These are phyloP conservation scores for Phytophthora syringae DNA, from an alignment of 352 stramenopile genomes.

Conservation along the genomic window DNA sequence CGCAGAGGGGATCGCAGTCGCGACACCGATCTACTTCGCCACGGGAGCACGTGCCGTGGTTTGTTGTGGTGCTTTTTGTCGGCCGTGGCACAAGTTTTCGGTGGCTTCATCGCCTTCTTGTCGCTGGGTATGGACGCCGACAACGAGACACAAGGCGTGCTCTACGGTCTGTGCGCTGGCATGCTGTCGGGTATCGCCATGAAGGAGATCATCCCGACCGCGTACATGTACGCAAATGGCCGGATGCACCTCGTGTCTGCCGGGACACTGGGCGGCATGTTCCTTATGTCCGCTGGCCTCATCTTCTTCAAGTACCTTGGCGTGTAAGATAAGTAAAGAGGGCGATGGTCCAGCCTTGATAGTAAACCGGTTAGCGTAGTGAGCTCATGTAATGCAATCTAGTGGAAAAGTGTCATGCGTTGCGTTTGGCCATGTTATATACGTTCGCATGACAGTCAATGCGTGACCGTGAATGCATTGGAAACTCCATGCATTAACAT, in stretches of 20 bases:
- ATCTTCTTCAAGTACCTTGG: constrained; percentile 89
- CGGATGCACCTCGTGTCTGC: constrained; percentile 87
- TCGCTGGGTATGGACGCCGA: constrained; percentile 84
- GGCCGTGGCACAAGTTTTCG: constrained; percentile 91
- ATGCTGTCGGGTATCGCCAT: constrained; percentile 95
- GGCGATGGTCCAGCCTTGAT: constrained; percentile 5
- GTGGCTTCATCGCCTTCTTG: constrained; percentile 87
- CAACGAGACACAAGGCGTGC: constrained; percentile 71
- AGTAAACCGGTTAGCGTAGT: constrained; percentile 24
- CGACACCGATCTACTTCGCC: constrained; percentile 97
- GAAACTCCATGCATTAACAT: no score
- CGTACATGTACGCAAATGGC: constrained; percentile 89
- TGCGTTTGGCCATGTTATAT: no score
- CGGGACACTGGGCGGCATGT: constrained; percentile 85
- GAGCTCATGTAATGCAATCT: constrained; percentile 19
- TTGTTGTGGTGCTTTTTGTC: constrained; percentile 95
- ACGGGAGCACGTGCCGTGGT: constrained; percentile 93
- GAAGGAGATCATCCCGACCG: constrained; percentile 93
- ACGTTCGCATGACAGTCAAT: no score
- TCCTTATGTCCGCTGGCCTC: constrained; percentile 87
- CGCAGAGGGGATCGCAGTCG: constrained; percentile 95
- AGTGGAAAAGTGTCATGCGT: constrained; percentile 1
- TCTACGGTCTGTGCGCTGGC: constrained; percentile 94
- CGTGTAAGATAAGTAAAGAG: constrained; percentile 28
- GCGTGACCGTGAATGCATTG: no score